A percentile compares a stretch with the other conserved stretches of the same genome.
Conservation (phyloP, 192 early-diverging fungal species). For the Coemansia sp. region DNA sequence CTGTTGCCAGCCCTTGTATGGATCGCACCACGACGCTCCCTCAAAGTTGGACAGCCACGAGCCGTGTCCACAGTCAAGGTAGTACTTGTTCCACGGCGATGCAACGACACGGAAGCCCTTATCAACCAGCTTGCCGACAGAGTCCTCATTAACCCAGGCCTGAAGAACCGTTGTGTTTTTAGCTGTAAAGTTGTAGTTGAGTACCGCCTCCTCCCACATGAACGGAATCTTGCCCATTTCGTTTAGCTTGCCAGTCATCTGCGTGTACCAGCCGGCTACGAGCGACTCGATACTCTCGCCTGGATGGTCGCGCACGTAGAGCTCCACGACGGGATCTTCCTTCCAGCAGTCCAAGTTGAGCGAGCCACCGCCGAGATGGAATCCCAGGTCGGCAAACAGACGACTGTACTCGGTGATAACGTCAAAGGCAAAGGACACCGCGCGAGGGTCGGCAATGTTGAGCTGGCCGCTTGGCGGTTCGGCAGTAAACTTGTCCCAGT, state of each 20-base stretch:
- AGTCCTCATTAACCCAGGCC: constrained; percentile 65
- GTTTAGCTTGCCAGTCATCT: constrained; percentile 52
- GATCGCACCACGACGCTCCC: constrained; percentile 69
- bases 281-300: constrained; percentile 49
- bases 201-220: constrained; percentile 72
- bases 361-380: constrained; percentile 76
- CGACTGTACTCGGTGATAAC: constrained; percentile 68
- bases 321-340: constrained; percentile 52
- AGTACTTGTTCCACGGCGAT: constrained; percentile 62
- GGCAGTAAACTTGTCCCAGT: constrained; percentile 60
- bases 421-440: constrained; percentile 63
- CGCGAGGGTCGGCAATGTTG: constrained; percentile 65
- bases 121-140: constrained; percentile 56
- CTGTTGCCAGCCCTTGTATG: constrained; percentile 71
- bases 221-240: constrained; percentile 65
- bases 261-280: constrained; percentile 31
- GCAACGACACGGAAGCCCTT: constrained; percentile 66
- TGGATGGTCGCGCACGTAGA: constrained; percentile 50
- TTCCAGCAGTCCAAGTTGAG: constrained; percentile 70
- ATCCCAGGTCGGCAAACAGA: constrained; percentile 67
- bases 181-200: constrained; percentile 55
- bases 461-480: constrained; percentile 84
- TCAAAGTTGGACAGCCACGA: constrained; percentile 70
- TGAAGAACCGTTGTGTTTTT: constrained; percentile 66
- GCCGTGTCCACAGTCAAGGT: constrained; percentile 75